A percentile compares a stretch with the other conserved stretches of the same genome.
These are phyloP conservation scores for Ustilago curta DNA, from an alignment of 1,284 basidiomycete species.

Conservation along the genomic window DNA sequence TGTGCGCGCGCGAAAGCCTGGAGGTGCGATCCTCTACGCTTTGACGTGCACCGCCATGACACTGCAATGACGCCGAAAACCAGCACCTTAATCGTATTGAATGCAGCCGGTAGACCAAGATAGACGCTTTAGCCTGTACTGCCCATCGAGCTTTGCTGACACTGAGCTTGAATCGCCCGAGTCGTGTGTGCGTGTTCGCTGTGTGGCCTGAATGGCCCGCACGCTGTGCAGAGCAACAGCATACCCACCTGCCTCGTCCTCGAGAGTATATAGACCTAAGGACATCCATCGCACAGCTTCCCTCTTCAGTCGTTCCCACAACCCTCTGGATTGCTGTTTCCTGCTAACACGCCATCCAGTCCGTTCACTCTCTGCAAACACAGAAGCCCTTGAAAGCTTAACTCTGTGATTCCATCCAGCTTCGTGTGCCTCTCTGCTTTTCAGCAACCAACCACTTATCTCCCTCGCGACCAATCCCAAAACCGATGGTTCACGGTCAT, in stretches of 20 bases:
- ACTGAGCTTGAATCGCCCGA: neutral
- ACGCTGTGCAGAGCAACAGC: neutral
- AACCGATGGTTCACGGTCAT: constrained; percentile 58
- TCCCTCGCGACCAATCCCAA: constrained; percentile 15
- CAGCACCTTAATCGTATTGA: constrained; percentile 4
- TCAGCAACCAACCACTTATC: neutral
- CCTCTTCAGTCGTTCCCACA: constrained; percentile 6
- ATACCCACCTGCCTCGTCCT: neutral
- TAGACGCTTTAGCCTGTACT: constrained; percentile 9
- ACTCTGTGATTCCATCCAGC: constrained; percentile 21
- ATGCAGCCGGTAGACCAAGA: constrained; percentile 6
- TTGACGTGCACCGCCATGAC: constrained; percentile 7
- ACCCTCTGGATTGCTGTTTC: constrained; percentile 30
- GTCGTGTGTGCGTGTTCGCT: constrained; percentile 1
- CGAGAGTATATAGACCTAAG: constrained; percentile 20
- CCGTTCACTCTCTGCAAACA: constrained; percentile 16
- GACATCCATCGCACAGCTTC: neutral
- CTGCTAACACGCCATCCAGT: constrained; percentile 21
- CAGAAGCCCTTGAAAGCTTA: constrained; percentile 10
- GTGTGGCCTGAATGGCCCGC: constrained; percentile 1
- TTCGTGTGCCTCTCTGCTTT: constrained; percentile 22
- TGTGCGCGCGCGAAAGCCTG: neutral
- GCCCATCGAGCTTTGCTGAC: no score
- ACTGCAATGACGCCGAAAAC: neutral
- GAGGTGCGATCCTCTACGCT: constrained; percentile 4